Evolutionary conservation across 768 basidiomycete genomes (phyloP), one percentile per base, ranked within the genome.

Genomic region (Boletus pseudo-olivaceus): DNA sequence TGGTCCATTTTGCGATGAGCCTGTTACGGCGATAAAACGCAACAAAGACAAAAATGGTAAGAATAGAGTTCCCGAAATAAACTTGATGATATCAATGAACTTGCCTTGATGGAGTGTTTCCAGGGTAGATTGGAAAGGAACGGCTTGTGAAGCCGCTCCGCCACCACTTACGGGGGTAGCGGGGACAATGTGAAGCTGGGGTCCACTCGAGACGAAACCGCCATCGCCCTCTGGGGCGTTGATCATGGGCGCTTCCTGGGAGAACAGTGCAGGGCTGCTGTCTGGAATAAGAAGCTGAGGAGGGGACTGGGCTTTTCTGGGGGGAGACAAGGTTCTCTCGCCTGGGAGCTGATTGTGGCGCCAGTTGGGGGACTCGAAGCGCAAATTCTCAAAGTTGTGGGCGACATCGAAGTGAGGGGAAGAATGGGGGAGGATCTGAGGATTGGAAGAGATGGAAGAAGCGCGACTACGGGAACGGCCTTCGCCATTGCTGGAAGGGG

Each of bases 131-230:
- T 80, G 79, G 75, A 84, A 87, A 38, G 80, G 76, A 35, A 73
- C 77, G 37, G 73, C 66, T 54, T 78, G 75, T 10, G 72, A 70
- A 35, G 73, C 73, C 27, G 73, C 77, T 34, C 73, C 83, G 20
- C 82, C 84, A 41, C 83, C 85, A 55, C 80, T 81, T 51, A 93
- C 77, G 8, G 90, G 90, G 4, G 90, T 93, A 20, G 90, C 88
- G 39, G 90, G 90, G 7, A 91, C 88, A 57, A 93, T 85, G 64
- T 90, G 82, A 56, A 93, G 77, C 48, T 79, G 80, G 1, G 87
- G 88, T 0, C 85, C 83, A 17, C 73, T 71, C 9, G 72, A 66
- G 47, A 75, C 70, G 51, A 72, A 69, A 29, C 73, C 72, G 35
- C 79, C 81, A 51, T 79, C 78, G 39, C 80, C 84, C 4, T 81